Evolutionary conservation across 2,329 filamentous ascomycete species (phyloP).

Genomic region (Triangularia setosa): DNA sequence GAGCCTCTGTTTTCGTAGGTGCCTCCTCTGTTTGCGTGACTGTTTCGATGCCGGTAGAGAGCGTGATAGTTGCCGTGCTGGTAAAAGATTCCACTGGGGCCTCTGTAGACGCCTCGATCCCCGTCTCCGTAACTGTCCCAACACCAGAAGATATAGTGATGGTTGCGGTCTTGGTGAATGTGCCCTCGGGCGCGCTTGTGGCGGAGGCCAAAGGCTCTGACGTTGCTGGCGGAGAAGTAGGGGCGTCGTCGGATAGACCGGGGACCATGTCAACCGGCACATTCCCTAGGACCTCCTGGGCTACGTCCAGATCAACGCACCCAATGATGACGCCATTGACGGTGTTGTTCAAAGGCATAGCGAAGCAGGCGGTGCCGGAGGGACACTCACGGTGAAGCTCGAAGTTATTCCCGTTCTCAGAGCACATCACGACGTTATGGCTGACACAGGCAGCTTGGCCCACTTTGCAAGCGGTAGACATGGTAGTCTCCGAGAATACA

Average conservation of each 20-base stretch:
- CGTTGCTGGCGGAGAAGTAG: background rate
- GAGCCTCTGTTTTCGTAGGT: background rate
- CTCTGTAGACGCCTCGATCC: background rate
- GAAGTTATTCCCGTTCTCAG: conserved; percentile 37
- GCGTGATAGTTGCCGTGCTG: conserved; percentile 1
- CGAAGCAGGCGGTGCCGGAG: conserved; percentile 43
- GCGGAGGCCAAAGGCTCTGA: background rate
- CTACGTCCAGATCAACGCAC: conserved; percentile 42
- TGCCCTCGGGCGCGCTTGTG: background rate
- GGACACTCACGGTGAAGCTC: conserved; percentile 35
- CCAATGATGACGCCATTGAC: conserved; percentile 44
- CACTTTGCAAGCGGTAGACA: conserved; percentile 42
- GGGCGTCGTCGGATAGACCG: background rate
- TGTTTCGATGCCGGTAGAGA: background rate
- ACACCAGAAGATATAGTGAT: background rate
- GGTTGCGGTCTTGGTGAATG: background rate
- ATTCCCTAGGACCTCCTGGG: conserved; percentile 42
- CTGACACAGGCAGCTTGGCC: conserved; percentile 51
- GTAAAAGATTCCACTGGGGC: background rate
- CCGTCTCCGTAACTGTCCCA: background rate
- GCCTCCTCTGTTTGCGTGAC: background rate
- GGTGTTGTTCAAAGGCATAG: conserved; percentile 49
- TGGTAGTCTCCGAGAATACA: conserved; percentile 42
- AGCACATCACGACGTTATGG: conserved; percentile 47
- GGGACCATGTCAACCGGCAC: background rate